A percentile compares a stretch with the other conserved stretches of the same genome.
These are phyloP conservation scores for Nakazawaea anatomiae DNA, from an alignment of 805 yeast species.

Conservation along the genomic window DNA sequence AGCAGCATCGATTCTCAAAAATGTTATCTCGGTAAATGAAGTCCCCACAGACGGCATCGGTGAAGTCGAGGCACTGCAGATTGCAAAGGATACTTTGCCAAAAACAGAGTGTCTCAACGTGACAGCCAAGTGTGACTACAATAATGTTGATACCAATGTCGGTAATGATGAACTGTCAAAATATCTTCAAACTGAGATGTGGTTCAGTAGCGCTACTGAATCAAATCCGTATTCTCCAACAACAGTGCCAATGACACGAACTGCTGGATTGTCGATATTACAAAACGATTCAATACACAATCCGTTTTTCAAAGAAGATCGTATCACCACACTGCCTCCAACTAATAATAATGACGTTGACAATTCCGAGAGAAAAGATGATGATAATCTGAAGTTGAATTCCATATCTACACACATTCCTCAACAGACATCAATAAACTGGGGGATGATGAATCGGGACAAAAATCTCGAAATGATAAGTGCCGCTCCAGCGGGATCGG, in stretches of 20 bases:
- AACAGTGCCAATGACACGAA: not conserved
- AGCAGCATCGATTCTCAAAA: not conserved
- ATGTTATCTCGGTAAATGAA: not conserved
- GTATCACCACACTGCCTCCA: not conserved
- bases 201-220: constrained; percentile 6
- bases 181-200: not conserved
- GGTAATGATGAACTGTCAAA: not conserved
- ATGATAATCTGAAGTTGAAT: not conserved
- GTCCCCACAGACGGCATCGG: constrained; percentile 2
- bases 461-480: not conserved
- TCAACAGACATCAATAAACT: not conserved
- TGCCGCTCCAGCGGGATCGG: no score
- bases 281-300: constrained; percentile 1
- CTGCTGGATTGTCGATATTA: not conserved
- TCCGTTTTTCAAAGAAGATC: constrained; percentile 6
- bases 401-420: not conserved
- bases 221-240: not conserved
- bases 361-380: no score
- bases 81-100: not conserved
- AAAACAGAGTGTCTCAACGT: not conserved
- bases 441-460: not conserved
- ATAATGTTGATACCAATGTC: not conserved
- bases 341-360: not conserved
- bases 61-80: constrained; percentile 2
- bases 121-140: no score